Conservation (phyloP, 2,329 filamentous ascomycete species). For the Rhynchosporium secalis region DNA sequence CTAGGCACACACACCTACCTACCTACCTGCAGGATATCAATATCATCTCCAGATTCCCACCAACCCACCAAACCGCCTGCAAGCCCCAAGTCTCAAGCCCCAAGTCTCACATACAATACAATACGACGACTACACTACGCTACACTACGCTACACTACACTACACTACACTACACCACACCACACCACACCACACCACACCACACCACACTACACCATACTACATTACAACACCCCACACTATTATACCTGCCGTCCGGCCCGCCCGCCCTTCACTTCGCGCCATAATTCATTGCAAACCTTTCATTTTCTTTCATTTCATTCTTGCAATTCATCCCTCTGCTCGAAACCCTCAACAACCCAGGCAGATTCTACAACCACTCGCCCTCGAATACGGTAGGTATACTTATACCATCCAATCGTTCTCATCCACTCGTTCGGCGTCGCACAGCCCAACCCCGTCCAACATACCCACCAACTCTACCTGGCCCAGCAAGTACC, state of each 20-base stretch:
- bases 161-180: no score
- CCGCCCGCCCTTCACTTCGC: background rate
- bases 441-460: conserved; percentile 8
- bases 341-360: background rate
- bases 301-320: background rate
- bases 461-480: background rate
- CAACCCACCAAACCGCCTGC: background rate
- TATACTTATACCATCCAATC: background rate
- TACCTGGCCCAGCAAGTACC: background rate
- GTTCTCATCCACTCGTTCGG: conserved; percentile 9
- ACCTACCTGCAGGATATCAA: no score
- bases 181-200: no score
- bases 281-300: no score
- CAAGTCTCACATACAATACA: background rate
- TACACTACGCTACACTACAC: no score
- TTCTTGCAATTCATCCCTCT: background rate
- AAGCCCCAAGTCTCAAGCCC: conserved; percentile 1
- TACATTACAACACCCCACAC: background rate
- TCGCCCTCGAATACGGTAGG: background rate
- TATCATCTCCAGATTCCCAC: background rate
- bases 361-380: background rate
- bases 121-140: no score
- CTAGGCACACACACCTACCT: no score
- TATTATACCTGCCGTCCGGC: background rate
- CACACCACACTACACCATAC: no score